Base-by-base conservation (phyloP, 2,329 filamentous ascomycete genomes). In the Phyllosticta ampelicida region DNA sequence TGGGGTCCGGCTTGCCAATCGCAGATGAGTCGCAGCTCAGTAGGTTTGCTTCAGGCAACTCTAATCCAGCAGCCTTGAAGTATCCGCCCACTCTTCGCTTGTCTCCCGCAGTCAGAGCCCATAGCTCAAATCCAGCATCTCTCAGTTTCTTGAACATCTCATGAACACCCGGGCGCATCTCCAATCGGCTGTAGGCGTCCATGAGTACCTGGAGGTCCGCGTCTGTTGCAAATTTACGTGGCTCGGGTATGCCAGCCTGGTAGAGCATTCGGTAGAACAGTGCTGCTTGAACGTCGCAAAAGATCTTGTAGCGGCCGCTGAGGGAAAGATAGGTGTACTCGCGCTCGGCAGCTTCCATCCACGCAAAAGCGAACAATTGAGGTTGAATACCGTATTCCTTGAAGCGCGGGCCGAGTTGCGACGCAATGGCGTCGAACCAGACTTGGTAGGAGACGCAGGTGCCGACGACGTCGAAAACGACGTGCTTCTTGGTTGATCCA, bases 101-200 rank as follows among this genome's bases (percentile, higher is more conserved):
- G 63, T 83, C 80, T 1, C 77, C 80, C 0, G 78, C 77, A 0
- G 80, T 82, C 23, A 83, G 70, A 29, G 73, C 76, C 79, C 80
- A 83, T 4, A 81, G 74, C 0, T 75, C 78, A 60, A 80, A 82
- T 0, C 79, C 77, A 0, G 67, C 70, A 0, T 68, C 70, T 3
- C 76, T 67, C 49, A 83, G 65, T 20, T 69, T 72, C 50, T 69
- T 62, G 48, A 79, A 72, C 51, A 73, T 74, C 58, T 78, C 74
- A 21, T 67, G 69, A 1, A 70, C 66, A 0, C 75, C 77, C 2
- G 71, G 66, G 1, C 78, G 62, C 19, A 74, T 62, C 54, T 51
- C 48, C 28, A 59, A 51, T 28, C 54, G 54, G 36, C 30, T 71
- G 61, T 76, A 80, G 1, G 69, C 69, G 18, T 69, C 65, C 3